Evolutionary conservation across 1,284 basidiomycete species (phyloP).

Genomic region (Inonotus obliquus): DNA sequence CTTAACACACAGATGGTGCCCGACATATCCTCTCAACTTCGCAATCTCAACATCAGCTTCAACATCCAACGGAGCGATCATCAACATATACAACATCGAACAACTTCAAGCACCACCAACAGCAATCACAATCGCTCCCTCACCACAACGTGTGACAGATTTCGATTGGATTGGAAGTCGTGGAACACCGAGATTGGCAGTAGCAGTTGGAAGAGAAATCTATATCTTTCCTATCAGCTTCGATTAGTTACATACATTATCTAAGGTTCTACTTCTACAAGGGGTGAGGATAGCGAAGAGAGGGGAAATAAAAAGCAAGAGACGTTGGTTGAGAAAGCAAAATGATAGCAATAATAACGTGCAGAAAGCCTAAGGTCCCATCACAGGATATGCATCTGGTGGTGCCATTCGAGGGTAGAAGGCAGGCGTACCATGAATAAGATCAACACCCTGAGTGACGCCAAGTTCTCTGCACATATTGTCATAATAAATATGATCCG

Average conservation of each 20-base stretch:
- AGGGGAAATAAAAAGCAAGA: background rate
- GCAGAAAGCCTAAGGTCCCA: slow-evolving; percentile 4
- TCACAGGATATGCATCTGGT: slow-evolving; percentile 13
- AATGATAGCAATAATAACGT: background rate
- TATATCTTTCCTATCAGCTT: slow-evolving; percentile 24
- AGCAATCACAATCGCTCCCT: slow-evolving; percentile 48
- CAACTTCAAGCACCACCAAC: slow-evolving; percentile 62
- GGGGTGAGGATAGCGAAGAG: background rate
- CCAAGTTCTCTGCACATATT: slow-evolving; percentile 69
- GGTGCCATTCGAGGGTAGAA: slow-evolving; percentile 13
- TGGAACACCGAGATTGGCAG: slow-evolving; percentile 59
- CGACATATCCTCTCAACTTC: slow-evolving; percentile 68
- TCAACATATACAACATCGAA: slow-evolving; percentile 62
- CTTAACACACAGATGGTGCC: slow-evolving; percentile 56
- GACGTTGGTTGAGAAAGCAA: background rate
- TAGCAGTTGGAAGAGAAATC: slow-evolving; percentile 56
- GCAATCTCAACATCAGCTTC: slow-evolving; percentile 61
- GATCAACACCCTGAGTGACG: slow-evolving; percentile 27
- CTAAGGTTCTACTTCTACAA: background rate
- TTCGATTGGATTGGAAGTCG: slow-evolving; percentile 66
- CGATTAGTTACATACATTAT: slow-evolving; percentile 3
- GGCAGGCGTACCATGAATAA: slow-evolving; percentile 9
- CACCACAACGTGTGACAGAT: slow-evolving; percentile 61
- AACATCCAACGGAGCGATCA: slow-evolving; percentile 49
- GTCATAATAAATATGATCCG: slow-evolving; percentile 57